Evolutionary conservation across 257 asterid species (phyloP).

Genomic region (Gentiana dahurica): DNA sequence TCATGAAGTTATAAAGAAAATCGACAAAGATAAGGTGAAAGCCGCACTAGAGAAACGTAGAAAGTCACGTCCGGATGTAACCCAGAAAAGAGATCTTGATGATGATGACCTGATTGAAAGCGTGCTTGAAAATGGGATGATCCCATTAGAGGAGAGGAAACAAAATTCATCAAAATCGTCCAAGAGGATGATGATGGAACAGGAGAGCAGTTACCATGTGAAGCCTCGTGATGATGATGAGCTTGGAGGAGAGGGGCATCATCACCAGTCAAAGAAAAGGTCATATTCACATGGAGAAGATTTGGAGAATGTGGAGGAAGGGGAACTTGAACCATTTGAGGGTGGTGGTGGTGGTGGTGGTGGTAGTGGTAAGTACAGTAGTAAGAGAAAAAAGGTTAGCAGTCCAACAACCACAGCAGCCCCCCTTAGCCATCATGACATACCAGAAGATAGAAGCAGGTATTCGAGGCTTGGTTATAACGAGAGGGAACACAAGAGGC

Average conservation of each 20-base stretch:
- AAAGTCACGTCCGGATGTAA: not conserved
- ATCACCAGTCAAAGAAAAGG: not conserved
- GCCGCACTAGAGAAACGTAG: not conserved
- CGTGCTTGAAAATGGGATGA: not conserved
- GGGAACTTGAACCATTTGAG: not conserved
- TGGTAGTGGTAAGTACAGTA: too few species aligned
- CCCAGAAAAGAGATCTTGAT: not conserved
- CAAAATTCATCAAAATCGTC: not conserved
- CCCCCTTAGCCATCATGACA: constrained; percentile 3
- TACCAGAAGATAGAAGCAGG: constrained; percentile 44
- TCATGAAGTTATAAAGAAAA: not conserved
- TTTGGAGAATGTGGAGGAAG: not conserved
- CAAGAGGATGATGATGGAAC: not conserved
- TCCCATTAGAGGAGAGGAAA: not conserved
- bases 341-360: too few species aligned
- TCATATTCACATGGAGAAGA: not conserved
- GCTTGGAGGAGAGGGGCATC: not conserved
- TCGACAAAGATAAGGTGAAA: not conserved
- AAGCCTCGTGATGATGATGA: not conserved
- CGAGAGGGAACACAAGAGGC: constrained; percentile 70
- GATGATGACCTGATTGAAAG: not conserved
- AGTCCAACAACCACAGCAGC: too few species aligned
- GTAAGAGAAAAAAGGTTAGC: too few species aligned
- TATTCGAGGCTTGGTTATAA: constrained; percentile 46
- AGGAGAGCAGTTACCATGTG: not conserved